Evolutionary conservation across 208 protist genomes (phyloP), one percentile per base, ranked within the genome.

Genomic region (Leishmania major): DNA sequence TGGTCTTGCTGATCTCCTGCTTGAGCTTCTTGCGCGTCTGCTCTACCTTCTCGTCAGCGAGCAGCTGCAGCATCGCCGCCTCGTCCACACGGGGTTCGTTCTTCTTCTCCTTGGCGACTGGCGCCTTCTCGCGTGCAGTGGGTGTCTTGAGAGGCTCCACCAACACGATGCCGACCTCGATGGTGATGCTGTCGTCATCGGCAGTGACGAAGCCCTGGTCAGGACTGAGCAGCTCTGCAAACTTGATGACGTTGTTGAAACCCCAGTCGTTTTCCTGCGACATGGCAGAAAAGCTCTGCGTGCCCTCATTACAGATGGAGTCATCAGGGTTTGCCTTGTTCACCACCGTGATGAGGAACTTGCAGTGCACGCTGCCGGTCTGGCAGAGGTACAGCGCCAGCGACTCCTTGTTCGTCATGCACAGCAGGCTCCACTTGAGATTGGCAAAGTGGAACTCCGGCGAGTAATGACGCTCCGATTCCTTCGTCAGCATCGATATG

Each of bases 191-290:
- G 87, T 98, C 95, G 45, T 78, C 84, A 25, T 92, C 92, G 2
- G 89, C 76, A 28, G 89, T 83, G 81, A 92, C 83, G 82, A 98
- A 98, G 47, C 95, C 95, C 53, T 95, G 92, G 25, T 80, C 81
- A 22, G 92, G 91, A 85, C 92, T 96, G 62, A 96, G 81, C 59
- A 98, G 76, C 60, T 96, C 91, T 8, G 89, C 81, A 79, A 98
- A 95, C 85, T 94, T 95, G 74, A 96, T 95, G 31, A 98, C 95
- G 75, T 89, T 95, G 87, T 96, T 96, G 87, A 98, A 98, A 40
- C 95, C 95, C 93, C 95, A 98, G 82, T 98, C 95, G 87, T 98
- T 98, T 85, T 98, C 95, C 81, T 95, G 89, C 25, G 93, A 98
- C 69, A 89, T 87, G 78, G 92, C 89, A 4, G 87, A 90, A 85